phyloP scores from a whole-genome alignment of 2,329 filamentous ascomycete genomes.

The Onygenales sp. region DNA sequence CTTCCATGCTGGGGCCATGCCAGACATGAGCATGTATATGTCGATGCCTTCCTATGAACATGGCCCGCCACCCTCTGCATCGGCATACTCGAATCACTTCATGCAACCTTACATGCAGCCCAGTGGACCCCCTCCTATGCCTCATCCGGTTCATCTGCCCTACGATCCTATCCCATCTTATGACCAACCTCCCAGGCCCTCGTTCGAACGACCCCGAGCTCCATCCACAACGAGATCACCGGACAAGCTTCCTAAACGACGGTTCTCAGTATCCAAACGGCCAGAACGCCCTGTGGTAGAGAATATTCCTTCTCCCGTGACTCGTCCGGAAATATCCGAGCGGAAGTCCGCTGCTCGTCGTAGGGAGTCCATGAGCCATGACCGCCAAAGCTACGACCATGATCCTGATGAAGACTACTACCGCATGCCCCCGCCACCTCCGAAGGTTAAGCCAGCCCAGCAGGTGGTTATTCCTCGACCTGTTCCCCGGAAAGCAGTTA shows the following conservation, averaged over 20 bases:
- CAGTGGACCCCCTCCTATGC: constrained; percentile 9
- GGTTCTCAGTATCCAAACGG: constrained; percentile 25
- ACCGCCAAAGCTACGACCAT: constrained; percentile 5
- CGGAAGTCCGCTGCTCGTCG: constrained; percentile 22
- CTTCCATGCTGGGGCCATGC: constrained; percentile 24
- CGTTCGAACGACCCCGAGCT: constrained; percentile 22
- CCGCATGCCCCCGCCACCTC: constrained; percentile 28
- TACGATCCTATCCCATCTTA: constrained; percentile 8
- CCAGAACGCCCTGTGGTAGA: constrained; percentile 25
- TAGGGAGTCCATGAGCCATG: no score
- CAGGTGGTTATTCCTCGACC: constrained; percentile 26
- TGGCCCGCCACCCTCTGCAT: constrained; percentile 28
- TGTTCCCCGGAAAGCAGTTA: constrained; percentile 21
- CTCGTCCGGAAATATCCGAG: constrained; percentile 17
- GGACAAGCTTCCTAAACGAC: constrained; percentile 19
- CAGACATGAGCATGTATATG: constrained; percentile 20
- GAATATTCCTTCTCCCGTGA: constrained; percentile 19
- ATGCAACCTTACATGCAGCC: constrained; percentile 25
- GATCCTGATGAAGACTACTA: constrained; percentile 33
- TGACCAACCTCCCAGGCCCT: background rate
- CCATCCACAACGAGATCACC: constrained; percentile 27
- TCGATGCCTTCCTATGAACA: constrained; percentile 22
- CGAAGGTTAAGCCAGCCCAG: constrained; percentile 17
- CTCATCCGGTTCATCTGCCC: constrained; percentile 7
- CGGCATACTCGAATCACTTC: constrained; percentile 27